Evolutionary conservation across 306 rosid species (phyloP), one percentile per base, ranked within the genome.

Genomic region (Lotus japonicus): DNA sequence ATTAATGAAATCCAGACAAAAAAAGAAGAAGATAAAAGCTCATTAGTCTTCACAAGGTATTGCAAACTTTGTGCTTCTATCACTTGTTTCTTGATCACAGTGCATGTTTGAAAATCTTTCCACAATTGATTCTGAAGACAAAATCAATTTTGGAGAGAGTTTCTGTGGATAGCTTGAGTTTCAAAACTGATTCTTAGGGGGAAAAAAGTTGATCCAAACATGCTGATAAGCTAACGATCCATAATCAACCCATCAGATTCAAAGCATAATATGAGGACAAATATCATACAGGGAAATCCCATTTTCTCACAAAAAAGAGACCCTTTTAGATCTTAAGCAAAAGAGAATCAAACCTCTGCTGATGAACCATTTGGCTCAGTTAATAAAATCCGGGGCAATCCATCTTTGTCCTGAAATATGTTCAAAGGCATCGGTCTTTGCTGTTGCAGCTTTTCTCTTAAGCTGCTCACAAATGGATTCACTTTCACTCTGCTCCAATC

Each of bases 351-450:
- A 75, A 88, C 96, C 90, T 87, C 90, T 1, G 80, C 88, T 19
- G 92, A 84, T 49, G 92, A 83, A 54, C 96, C 92, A 23, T 74
- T 58, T 11, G 89, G 86, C 65, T 89, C 96, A 26, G 87, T 79
- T 58, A 89, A 78, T 48, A 75, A 39, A 73, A 87, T 64, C 69
- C 90, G 57, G 5, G 90, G 82, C 15, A 83, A 74, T 64, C 88
- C 90, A 72, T 81, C 75, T 3, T 50, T 80, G 31, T 86, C 88
- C 2, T 77, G 70, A 48, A 79, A 75, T 45, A 83, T 46, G 60
- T 82, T 86, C 66, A 77, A 71, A 31, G 90, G 87, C 92, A 86
- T 84, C 80, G 71, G 68, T 63, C 67, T 66, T 35, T 56, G 64
- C 31, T 53, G 77, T 67, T 66, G 10, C 50, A 80, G 42, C 75